Base-by-base conservation (phyloP, 768 basidiomycete species). In the Tulasnella sp. region DNA sequence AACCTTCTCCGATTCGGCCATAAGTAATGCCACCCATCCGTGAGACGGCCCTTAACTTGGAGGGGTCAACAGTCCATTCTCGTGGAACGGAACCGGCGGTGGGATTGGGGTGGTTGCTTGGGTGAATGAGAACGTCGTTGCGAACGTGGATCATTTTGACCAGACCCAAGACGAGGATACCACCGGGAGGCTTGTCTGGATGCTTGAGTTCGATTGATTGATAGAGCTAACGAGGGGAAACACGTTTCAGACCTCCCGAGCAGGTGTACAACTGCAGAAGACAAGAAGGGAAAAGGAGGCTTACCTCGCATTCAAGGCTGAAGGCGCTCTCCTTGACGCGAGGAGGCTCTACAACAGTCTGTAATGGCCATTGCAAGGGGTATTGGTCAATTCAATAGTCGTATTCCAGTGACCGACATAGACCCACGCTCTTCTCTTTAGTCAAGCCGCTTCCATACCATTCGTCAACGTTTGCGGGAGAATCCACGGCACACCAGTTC, bases 361-460 rank as follows among this genome's bases (percentile, higher is more conserved):
- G 81, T 77, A 73, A 79, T 82, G 3, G n/a, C 75, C 72, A 37
- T 42, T 41, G 58, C 31, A 14, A 60, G 37, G 31, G 37, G 22
- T 80, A 18, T 69, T 75, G 42, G 77, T 42, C 73, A 79, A 31
- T 58, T 81, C 48, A 50, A 22, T 3, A 3, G 3, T 22, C 18
- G 14, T 28, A 3, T 41, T 28, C 7, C 1, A 73, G 72, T 7
- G 72, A 31, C 31, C 20, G n/a, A 37, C 48, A 28, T 54, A 18
- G 20, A 78, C 90, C 84, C 83, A 92, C 91, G 80, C 91, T 91
- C 31, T 86, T 85, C 83, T 87, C 88, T 84, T 85, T 87, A 5
- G 89, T 91, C 78, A 92, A 85, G 40, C 92, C 92, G 81, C 90
- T 90, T 77, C 92, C 85, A 69, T 87, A 85, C 92, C 92, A 93